Evolutionary conservation across 768 basidiomycete species (phyloP), one percentile per base, ranked within the genome.

Genomic region (Leucocoprinus leucothites): DNA sequence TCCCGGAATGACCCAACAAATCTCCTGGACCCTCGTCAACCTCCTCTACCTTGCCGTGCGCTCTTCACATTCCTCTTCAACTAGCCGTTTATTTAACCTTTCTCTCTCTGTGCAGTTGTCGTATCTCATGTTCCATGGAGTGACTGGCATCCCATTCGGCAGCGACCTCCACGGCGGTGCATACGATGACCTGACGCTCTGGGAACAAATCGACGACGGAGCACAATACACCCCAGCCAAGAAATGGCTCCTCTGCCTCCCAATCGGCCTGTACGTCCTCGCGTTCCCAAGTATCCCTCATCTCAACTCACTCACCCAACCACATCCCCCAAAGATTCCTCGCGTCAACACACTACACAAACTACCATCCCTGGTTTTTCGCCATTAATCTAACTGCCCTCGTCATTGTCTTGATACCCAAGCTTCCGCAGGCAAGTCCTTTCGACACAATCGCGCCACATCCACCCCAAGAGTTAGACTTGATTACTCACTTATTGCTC

Each of bases 181-280:
- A 11, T 99, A 96, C 71, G 97, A 98, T 68, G 93, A 98, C 63
- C 81, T 98, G 46, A 98, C 97, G 0, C 76, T 99, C 26, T 99
- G 97, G 97, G 97, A 99, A 67, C 97, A 99, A 78, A 99, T 99
- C 48, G 97, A 99, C 70, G 89, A 91, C 48, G 97, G 97, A 36
- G 97, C 95, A 0, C 97, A 98, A 65, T 97, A 98, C 71, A 99
- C 97, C 4, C 97, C 97, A 0, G 87, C 97, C 4, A 97, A 93
- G 76, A 99, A 99, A 68, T 98, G 94, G 93, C 77, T 99, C 25
- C 81, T 97, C 57, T 84, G 82, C 51, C 86, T 94, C 7, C 97
- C 97, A 0, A 87, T 98, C 60, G 79, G 80, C 35, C 76, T 99
- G 97, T 98, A 63, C 67, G 93, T 60, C 44, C 25, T 34, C 44